Base-by-base conservation (phyloP, 257 asterid genomes). In the Nemophila menziesii region DNA sequence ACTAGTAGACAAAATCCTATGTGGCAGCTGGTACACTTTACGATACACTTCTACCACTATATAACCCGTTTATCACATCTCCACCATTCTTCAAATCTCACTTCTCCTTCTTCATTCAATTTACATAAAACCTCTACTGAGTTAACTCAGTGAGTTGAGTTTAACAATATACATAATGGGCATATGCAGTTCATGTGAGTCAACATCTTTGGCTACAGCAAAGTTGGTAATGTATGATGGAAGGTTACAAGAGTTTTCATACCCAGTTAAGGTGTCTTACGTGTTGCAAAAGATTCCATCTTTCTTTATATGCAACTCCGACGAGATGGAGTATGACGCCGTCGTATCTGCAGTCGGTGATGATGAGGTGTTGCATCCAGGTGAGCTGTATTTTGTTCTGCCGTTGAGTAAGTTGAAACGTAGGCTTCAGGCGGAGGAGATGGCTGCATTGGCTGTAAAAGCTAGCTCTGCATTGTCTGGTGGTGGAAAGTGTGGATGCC, bases 381-480 rank as follows among this genome's bases (percentile, higher is more conserved):
- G 96, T 0, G 96, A 90, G 74, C 60, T 81, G 13, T 90, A 90
- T 55, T 90, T 90, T 48, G 92, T 80, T 48, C 71, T 85, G 61
- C 96, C 96, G 34, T 39, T 81, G 57, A 76, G 52, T 55, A 63
- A 70, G 58, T 20, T 90, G 49, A 57, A 50, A 29, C 77, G 59
- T 34, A 79, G 78, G 64, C 70, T 90, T 2, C 73, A 65, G 66
- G 80, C 92, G 22, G 94, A 77, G 58, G 94, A 85, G 55, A 90
- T 90, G 96, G 96, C 98, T 1, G 94, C 96, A 67, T 77, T 90
- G 85, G 98, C 96, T 5, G 92, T 85, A 1, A 90, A 90, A 22
- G 98, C 99, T 16, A 79, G 86, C 67, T 72, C 92, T 11, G 99
- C 99, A 1, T 22, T 86, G 56, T 65, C 67, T n/a, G 60, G 74